phyloP scores from a whole-genome alignment of 768 basidiomycete species.

The Suillus decipiens region DNA sequence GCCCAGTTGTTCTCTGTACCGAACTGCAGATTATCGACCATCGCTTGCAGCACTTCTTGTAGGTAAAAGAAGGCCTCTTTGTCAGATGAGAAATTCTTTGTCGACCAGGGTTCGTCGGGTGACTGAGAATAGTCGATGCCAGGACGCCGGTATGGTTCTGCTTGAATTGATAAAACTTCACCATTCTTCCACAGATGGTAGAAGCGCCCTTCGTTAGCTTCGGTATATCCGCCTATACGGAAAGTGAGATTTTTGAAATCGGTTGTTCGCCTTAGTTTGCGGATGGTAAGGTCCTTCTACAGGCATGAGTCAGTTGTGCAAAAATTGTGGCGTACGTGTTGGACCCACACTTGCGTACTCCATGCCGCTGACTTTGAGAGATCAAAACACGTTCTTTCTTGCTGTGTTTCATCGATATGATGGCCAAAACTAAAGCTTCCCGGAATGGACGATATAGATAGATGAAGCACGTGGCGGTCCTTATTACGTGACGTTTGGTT shows the following conservation, averaged over 20 bases:
- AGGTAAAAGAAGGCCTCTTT: conserved; percentile 24
- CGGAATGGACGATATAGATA: neutral
- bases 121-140: neutral
- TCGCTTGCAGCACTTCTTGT: conserved; percentile 34
- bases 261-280: conserved; percentile 25
- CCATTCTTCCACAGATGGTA: conserved; percentile 35
- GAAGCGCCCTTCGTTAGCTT: conserved; percentile 19
- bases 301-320: neutral
- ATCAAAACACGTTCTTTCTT: conserved; percentile 2
- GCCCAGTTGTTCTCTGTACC: conserved; percentile 37
- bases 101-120: neutral
- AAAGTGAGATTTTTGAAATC: conserved; percentile 29
- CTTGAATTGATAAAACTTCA: conserved; percentile 30
- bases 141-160: conserved; percentile 30
- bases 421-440: neutral
- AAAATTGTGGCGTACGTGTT: neutral
- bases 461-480: conserved; percentile 1
- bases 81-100: conserved; percentile 19
- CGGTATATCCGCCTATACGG: conserved; percentile 13
- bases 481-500: neutral
- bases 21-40: conserved; percentile 32
- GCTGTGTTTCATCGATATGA: neutral
- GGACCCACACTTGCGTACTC: conserved; percentile 34
- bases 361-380: conserved; percentile 20
- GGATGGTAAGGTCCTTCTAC: conserved; percentile 23